phyloP scores from a whole-genome alignment of 768 basidiomycete genomes.

The Tephrocybe sp. region DNA sequence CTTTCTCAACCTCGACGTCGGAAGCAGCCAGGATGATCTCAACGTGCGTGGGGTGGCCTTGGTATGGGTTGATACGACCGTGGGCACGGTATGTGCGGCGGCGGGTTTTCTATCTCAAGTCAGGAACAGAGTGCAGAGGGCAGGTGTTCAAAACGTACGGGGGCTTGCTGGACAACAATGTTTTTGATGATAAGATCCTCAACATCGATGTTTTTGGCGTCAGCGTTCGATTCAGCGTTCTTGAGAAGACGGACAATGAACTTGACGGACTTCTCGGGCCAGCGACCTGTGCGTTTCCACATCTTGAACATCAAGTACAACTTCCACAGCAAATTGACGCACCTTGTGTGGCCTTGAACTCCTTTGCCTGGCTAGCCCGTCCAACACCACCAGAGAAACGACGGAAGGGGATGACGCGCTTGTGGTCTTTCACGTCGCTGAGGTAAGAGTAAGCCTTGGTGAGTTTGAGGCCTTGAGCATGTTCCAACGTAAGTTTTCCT shows the following conservation, averaged over 20 bases:
- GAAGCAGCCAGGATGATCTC: conserved; percentile 87
- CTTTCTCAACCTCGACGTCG: conserved; percentile 86
- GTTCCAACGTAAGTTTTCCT: conserved; percentile 4
- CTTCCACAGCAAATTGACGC: conserved; percentile 28
- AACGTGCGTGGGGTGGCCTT: conserved; percentile 96
- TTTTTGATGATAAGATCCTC: conserved; percentile 94
- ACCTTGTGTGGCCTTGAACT: conserved; percentile 97
- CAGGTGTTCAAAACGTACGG: conserved; percentile 54
- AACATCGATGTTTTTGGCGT: conserved; percentile 92
- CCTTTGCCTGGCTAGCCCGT: conserved; percentile 91
- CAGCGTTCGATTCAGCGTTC: conserved; percentile 99
- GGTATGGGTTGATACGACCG: conserved; percentile 98
- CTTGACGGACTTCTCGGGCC: conserved; percentile 98
- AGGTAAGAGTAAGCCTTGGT: conserved; percentile 96
- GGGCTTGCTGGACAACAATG: conserved; percentile 98
- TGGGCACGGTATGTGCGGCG: conserved; percentile 99
- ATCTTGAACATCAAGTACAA: conserved; percentile 2
- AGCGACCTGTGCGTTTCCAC: conserved; percentile 69
- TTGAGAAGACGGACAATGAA: conserved; percentile 94
- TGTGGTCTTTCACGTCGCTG: conserved; percentile 92
- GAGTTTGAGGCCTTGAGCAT: conserved; percentile 78
- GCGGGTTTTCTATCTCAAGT: conserved; percentile 80
- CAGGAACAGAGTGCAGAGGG: conserved; percentile 3
- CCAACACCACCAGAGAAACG: conserved; percentile 95
- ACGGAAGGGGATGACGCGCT: conserved; percentile 95